phyloP scores from a whole-genome alignment of 345 rosid genomes.

The Acer saccharum region DNA sequence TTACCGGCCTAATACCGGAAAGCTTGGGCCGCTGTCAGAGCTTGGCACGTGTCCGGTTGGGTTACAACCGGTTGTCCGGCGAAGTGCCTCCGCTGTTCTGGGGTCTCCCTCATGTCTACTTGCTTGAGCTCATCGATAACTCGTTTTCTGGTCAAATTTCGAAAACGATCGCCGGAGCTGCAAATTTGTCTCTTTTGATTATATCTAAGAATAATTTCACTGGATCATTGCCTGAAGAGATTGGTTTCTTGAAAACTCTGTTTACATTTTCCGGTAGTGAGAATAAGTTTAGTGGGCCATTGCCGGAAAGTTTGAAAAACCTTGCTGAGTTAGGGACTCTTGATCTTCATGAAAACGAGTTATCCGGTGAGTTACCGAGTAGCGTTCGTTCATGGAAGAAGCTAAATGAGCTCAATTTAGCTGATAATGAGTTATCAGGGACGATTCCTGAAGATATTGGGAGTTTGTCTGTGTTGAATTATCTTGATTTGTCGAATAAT shows the following conservation, averaged over 20 bases:
- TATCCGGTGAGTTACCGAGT: slow-evolving; percentile 72
- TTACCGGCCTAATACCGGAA: slow-evolving; percentile 72
- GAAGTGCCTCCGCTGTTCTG: slow-evolving; percentile 73
- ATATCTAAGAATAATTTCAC: slow-evolving; percentile 63
- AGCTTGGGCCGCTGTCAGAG: slow-evolving; percentile 59
- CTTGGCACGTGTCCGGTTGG: slow-evolving; percentile 72
- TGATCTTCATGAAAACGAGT: slow-evolving; percentile 68
- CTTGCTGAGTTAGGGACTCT: slow-evolving; percentile 62
- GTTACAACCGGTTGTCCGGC: slow-evolving; percentile 73
- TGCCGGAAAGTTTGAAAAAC: slow-evolving; percentile 69
- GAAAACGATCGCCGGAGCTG: slow-evolving; percentile 60
- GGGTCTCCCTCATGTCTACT: slow-evolving; percentile 84
- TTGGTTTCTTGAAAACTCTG: slow-evolving; percentile 63
- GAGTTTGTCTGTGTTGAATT: slow-evolving; percentile 70
- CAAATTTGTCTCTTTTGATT: slow-evolving; percentile 63
- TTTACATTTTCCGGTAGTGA: slow-evolving; percentile 57
- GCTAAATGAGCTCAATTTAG: slow-evolving; percentile 82
- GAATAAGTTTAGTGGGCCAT: slow-evolving; percentile 60
- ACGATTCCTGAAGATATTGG: slow-evolving; percentile 70
- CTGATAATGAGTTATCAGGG: slow-evolving; percentile 60
- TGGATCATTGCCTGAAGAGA: slow-evolving; percentile 74
- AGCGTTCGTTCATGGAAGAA: slow-evolving; percentile 69
- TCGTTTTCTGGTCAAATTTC: slow-evolving; percentile 68
- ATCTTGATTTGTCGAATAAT: slow-evolving; percentile 86
- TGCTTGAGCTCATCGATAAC: slow-evolving; percentile 69